Conservation (phyloP, 257 asterid genomes). For the Plantago elongata region DNA sequence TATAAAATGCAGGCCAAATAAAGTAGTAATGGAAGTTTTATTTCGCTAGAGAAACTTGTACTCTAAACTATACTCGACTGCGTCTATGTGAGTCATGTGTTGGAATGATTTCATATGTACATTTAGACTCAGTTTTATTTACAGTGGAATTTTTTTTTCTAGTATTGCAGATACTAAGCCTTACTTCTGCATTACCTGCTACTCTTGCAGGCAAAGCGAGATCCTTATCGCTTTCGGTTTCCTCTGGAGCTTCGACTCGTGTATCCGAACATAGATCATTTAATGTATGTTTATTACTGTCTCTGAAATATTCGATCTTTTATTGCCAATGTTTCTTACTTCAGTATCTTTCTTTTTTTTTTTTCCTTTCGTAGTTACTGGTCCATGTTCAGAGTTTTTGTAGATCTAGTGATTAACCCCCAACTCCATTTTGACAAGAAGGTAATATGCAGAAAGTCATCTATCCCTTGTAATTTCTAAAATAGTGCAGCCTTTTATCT, state of each 20-base stretch:
- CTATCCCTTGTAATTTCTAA: too few species aligned
- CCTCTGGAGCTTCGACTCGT: slow-evolving; percentile 95
- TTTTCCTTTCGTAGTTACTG: slow-evolving; percentile 8
- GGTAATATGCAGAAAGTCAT: too few species aligned
- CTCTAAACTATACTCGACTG: too few species aligned
- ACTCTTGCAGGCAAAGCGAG: slow-evolving; percentile 85
- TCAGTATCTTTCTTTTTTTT: slow-evolving; percentile 3
- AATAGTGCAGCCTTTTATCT: too few species aligned
- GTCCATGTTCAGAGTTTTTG: slow-evolving; percentile 2
- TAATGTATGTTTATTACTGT: slow-evolving; percentile 49
- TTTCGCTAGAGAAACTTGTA: not conserved
- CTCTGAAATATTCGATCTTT: slow-evolving; percentile 4
- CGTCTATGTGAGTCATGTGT: not conserved
- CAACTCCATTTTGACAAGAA: too few species aligned
- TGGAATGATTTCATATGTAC: not conserved
- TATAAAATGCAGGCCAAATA: too few species aligned
- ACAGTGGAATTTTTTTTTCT: too few species aligned
- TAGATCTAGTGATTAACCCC: not conserved
- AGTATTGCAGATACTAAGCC: too few species aligned
- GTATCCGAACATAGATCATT: slow-evolving; percentile 86
- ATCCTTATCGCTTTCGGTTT: slow-evolving; percentile 89
- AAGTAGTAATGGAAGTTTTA: not conserved
- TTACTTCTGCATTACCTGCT: slow-evolving; percentile 23
- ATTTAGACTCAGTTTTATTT: too few species aligned
- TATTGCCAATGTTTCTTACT: slow-evolving; percentile 1